Evolutionary conservation across 257 asterid genomes (phyloP), one percentile per base, ranked within the genome.

Genomic region (Asclepias syriaca): DNA sequence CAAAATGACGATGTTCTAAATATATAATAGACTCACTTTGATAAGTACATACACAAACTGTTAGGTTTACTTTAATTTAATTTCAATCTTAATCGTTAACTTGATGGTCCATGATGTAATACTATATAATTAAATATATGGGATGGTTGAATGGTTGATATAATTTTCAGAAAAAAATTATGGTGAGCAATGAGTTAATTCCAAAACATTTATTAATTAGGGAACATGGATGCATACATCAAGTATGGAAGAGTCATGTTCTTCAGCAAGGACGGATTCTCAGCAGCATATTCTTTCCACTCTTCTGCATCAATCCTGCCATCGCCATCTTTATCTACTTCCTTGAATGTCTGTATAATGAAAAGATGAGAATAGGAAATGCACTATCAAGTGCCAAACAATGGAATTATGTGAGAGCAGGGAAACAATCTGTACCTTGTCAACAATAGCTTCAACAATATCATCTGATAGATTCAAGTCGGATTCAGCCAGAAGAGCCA

Each of bases 161-260:
- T 34, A 34, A 34, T 4, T 4, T 34, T 3, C 39, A 34, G 5
- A 4, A 34, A 4, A 34, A 34, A 34, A 34, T 34, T 34, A 34
- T 34, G 39, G 39, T 34, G 5, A 34, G 5, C 39, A 4, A 34
- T 34, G 39, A 34, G 39, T 34, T 34, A 34, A 34, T 34, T 34
- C 4, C 3, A 34, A 34, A 34, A 34, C 39, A 34, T 3, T 34
- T 34, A 4, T 2, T 34, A 34, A 4, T 57, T 21, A 34, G 1
- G 14, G 16, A 5, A 9, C 12, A 21, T 49, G 39, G 74, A 43
- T 49, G 22, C 74, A 43, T 75, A 75, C 83, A 67, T 72, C 43
- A 79, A 66, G 73, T 75, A 68, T 18, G 83, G 80, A 72, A 79
- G 80, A 75, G 80, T 79, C 83, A 79, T 79, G 69, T 79, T 79